Base-by-base conservation (phyloP, 495 filamentous ascomycete species). In the Friedmanniomyces simplex region DNA sequence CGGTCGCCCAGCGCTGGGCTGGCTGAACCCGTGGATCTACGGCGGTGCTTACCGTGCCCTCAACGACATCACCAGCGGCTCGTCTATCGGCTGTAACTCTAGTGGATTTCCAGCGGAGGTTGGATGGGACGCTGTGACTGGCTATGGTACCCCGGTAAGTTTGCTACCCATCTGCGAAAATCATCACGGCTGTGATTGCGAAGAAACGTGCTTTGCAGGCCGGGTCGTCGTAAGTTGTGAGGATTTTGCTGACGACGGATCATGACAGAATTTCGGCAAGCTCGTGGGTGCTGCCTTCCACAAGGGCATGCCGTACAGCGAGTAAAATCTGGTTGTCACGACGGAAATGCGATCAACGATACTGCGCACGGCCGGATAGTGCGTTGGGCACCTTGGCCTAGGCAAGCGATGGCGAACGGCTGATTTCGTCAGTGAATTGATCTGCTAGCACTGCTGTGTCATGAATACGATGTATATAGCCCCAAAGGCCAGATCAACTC, bases 21-120 rank as follows among this genome's bases (percentile, higher is more conserved):
- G 69, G 60, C 59, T 73, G 54, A 73, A 73, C 52, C 71, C 71
- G 0, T 72, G 66, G 68, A 39, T 73, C 0, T 73, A 73, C 57
- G 52, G 47, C 14, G 63, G 51, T 32, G 70, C 56, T 3, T 66
- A 67, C 55, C 62, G 59, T 52, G 70, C 63, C n/a, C 60, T 73
- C 36, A 69, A 52, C 1, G 71, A 73, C 58, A 66, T 72, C 48
- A 60, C 56, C 1, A 67, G 51, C 21, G 71, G 71, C 1, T 55
- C 46, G 24, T 24, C 60, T 2, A 56, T 63, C 56, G 71, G 71
- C 0, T 73, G 71, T 50, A 61, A 63, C 41, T 41, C 28, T 0
- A 48, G 60, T 46, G 71, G 69, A 0, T 73, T 73, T 54, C 64
- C 65, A 18, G 65, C 64, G 1, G 41, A 54, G 32, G 37, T 45